Percentiles rank a stretch among this genome's conserved stretches.
Evolutionary conservation across 495 filamentous ascomycete species (phyloP).

Genomic region (Lophiotrema nucula): DNA sequence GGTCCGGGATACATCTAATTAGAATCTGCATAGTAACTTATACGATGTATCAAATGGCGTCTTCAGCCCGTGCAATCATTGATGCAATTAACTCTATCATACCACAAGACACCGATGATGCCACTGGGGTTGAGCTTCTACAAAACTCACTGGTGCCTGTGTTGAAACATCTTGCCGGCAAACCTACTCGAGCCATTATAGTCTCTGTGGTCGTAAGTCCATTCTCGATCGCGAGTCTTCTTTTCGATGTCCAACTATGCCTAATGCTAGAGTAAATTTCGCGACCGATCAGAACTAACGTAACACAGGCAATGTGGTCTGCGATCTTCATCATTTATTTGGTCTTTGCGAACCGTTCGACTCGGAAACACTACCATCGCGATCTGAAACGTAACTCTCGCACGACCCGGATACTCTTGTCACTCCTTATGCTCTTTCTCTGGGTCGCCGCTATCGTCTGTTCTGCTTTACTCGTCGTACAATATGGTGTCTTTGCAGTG

Average conservation of each 20-base stretch:
- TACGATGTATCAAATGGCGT: neutral
- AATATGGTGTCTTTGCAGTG: conserved; percentile 8
- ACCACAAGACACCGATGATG: neutral
- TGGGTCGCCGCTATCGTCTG: conserved; percentile 8
- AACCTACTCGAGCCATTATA: neutral
- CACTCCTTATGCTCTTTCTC: neutral
- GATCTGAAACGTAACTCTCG: conserved; percentile 6
- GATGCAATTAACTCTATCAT: neutral
- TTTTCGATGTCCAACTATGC: neutral
- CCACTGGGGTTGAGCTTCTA: neutral
- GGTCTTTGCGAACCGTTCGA: neutral
- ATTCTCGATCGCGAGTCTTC: neutral
- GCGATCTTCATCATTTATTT: conserved; percentile 2
- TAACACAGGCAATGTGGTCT: conserved; percentile 1
- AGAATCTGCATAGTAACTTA: conserved; percentile 1
- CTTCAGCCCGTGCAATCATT: neutral
- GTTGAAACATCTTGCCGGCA: neutral
- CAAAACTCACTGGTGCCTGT: neutral
- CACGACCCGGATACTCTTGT: neutral
- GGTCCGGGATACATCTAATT: neutral
- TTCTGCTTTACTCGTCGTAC: conserved; percentile 1
- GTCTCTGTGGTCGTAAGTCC: conserved; percentile 4
- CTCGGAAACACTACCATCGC: neutral
- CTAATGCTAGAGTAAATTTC: too few species aligned
- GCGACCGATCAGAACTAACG: neutral